Conservation (phyloP, 2,329 filamentous ascomycete genomes). For the Thermoascus crustaceus region DNA sequence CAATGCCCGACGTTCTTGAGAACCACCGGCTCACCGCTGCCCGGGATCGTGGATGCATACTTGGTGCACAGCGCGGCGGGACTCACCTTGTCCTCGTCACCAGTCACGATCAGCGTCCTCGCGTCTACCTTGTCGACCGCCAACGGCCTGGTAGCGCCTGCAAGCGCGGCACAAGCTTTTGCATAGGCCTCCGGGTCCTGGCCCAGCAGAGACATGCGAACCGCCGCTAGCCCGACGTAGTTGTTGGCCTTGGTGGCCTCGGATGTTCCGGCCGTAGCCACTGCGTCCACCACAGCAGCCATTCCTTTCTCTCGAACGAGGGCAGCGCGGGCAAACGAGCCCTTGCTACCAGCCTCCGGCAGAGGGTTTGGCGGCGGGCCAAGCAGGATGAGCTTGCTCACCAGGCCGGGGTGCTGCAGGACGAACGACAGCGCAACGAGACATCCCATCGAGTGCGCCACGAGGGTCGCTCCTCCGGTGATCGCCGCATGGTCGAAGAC, state of each 20-base stretch:
- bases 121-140: conserved; percentile 26
- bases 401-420: conserved; percentile 29
- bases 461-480: conserved; percentile 28
- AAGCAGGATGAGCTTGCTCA: conserved; percentile 41
- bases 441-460: conserved; percentile 48
- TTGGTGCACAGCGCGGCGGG: conserved; percentile 28
- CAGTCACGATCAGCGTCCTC: conserved; percentile 37
- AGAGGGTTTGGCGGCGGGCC: conserved; percentile 42
- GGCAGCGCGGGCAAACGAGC: conserved; percentile 28
- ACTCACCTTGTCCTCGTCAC: conserved; percentile 39
- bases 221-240: conserved; percentile 35
- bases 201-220: conserved; percentile 37
- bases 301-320: conserved; percentile 40
- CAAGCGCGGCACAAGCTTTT: conserved; percentile 46
- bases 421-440: conserved; percentile 41
- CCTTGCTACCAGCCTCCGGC: conserved; percentile 26
- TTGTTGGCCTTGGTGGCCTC: conserved; percentile 28
- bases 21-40: conserved; percentile 14
- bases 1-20: conserved; percentile 43
- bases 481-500: conserved; percentile 31
- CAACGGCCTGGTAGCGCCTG: conserved; percentile 26
- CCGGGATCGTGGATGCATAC: conserved; percentile 18
- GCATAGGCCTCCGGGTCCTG: conserved; percentile 49
- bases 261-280: conserved; percentile 32
- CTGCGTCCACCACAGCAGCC: conserved; percentile 33